A percentile compares a stretch with the other conserved stretches of the same genome.
phyloP scores from a whole-genome alignment of 257 asterid species.

The Solanum etuberosum region DNA sequence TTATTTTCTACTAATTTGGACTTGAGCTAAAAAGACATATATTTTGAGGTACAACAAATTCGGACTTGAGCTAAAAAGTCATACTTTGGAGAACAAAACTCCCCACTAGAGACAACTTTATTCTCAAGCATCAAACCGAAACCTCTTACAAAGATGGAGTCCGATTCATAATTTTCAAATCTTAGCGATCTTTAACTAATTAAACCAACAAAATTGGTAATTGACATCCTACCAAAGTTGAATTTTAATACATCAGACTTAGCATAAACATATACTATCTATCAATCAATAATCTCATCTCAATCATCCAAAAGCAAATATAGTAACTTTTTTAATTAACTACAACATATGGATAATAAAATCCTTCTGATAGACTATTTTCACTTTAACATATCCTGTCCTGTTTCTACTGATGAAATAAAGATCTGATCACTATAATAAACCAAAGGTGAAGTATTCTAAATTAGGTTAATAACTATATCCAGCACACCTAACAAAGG shows the following conservation, averaged over 20 bases:
- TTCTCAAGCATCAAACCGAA: not conserved
- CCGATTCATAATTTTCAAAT: not conserved
- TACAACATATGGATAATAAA: not conserved
- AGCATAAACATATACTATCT: not conserved
- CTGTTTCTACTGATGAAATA: not conserved
- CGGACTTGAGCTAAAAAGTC: not conserved
- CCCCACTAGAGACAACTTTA: not conserved
- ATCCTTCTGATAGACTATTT: not conserved
- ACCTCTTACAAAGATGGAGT: too few relatives aligned
- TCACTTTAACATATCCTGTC: not conserved
- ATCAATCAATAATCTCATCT: not conserved
- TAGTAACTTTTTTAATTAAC: not conserved
- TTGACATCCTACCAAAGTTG: not conserved
- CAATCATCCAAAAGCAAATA: not conserved
- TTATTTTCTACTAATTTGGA: not conserved
- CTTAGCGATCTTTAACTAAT: not conserved
- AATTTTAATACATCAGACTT: not conserved
- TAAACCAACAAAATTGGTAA: not conserved
- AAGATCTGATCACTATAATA: not conserved
- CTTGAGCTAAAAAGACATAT: too few relatives aligned
- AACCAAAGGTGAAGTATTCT: not conserved
- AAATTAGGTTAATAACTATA: not conserved
- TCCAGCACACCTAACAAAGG: not conserved
- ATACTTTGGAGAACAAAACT: not conserved
- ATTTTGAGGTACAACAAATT: too few relatives aligned